phyloP scores from a whole-genome alignment of 2,329 filamentous ascomycete genomes.

The Ophiostoma pallidulum region DNA sequence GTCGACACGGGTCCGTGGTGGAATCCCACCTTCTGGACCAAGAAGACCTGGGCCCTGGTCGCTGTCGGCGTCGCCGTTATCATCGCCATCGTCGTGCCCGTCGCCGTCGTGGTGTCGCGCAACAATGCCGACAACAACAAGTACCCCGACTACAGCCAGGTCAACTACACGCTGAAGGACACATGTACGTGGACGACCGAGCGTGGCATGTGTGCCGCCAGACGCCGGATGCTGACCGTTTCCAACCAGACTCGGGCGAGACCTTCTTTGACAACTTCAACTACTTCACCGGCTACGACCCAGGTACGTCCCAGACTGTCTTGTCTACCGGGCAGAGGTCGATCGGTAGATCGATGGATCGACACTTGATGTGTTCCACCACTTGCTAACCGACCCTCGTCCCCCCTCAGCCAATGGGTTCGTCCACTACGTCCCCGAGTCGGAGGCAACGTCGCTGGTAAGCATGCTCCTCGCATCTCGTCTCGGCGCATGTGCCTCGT shows the following conservation, averaged over 20 bases:
- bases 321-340: neutral
- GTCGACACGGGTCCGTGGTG: slow-evolving; percentile 14
- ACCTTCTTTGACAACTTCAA: slow-evolving; percentile 47
- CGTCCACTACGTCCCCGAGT: slow-evolving; percentile 43
- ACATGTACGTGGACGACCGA: slow-evolving; percentile 35
- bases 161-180: slow-evolving; percentile 40
- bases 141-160: slow-evolving; percentile 39
- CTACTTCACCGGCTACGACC: slow-evolving; percentile 43
- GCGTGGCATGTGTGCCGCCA: too few species aligned
- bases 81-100: slow-evolving; percentile 38
- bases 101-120: slow-evolving; percentile 32
- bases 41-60: slow-evolving; percentile 39
- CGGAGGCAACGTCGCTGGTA: slow-evolving; percentile 34
- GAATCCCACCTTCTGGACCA: slow-evolving; percentile 44
- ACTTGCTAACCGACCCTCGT: slow-evolving; percentile 8
- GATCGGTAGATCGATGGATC: too few species aligned
- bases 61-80: slow-evolving; percentile 29
- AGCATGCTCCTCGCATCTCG: too few species aligned
- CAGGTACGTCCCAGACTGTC: slow-evolving; percentile 24
- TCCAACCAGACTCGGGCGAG: slow-evolving; percentile 36
- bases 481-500: too few species aligned
- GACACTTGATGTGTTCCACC: too few species aligned
- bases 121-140: slow-evolving; percentile 26
- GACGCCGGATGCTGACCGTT: neutral
- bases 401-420: slow-evolving; percentile 38